These are phyloP conservation scores for Thelonectria olida DNA, from an alignment of 2,329 filamentous ascomycete species.

Conservation along the genomic window DNA sequence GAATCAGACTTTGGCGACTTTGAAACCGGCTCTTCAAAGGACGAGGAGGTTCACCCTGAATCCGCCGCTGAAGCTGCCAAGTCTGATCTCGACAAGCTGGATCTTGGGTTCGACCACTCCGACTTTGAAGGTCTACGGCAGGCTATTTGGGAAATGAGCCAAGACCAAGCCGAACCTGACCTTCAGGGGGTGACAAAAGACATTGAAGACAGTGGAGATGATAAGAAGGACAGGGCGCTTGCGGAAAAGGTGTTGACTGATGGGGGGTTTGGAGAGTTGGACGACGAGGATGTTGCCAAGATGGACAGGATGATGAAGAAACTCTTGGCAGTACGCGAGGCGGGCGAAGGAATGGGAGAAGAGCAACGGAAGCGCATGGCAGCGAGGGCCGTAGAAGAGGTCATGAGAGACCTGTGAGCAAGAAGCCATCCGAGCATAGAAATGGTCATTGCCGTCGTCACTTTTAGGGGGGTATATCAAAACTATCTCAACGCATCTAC, in stretches of 20 bases:
- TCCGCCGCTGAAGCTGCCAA: not conserved
- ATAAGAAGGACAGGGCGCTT: slow-evolving; percentile 18
- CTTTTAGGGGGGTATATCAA: not conserved
- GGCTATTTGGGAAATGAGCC: slow-evolving; percentile 59
- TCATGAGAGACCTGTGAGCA: slow-evolving; percentile 69
- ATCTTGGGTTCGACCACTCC: slow-evolving; percentile 60
- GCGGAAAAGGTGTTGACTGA: slow-evolving; percentile 35
- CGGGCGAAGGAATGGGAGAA: slow-evolving; percentile 67
- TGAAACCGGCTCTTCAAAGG: slow-evolving; percentile 47
- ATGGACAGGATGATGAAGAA: slow-evolving; percentile 72
- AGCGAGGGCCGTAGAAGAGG: slow-evolving; percentile 68
- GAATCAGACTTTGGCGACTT: slow-evolving; percentile 44
- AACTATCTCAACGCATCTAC: slow-evolving; percentile 2
- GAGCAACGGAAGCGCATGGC: slow-evolving; percentile 69
- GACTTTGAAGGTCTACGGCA: slow-evolving; percentile 63
- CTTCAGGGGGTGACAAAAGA: too few relatives aligned
- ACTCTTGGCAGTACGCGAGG: slow-evolving; percentile 68
- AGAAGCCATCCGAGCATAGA: not conserved
- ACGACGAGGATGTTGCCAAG: slow-evolving; percentile 65
- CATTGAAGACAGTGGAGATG: slow-evolving; percentile 23
- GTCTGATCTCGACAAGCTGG: slow-evolving; percentile 56
- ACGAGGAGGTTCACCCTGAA: slow-evolving; percentile 39
- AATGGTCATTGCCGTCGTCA: not conserved
- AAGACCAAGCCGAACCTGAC: slow-evolving; percentile 35
- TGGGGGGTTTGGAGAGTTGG: slow-evolving; percentile 52